Evolutionary conservation across 108 stramenopile genomes (phyloP).

Genomic region (Pseudonitzschia multiseries): DNA sequence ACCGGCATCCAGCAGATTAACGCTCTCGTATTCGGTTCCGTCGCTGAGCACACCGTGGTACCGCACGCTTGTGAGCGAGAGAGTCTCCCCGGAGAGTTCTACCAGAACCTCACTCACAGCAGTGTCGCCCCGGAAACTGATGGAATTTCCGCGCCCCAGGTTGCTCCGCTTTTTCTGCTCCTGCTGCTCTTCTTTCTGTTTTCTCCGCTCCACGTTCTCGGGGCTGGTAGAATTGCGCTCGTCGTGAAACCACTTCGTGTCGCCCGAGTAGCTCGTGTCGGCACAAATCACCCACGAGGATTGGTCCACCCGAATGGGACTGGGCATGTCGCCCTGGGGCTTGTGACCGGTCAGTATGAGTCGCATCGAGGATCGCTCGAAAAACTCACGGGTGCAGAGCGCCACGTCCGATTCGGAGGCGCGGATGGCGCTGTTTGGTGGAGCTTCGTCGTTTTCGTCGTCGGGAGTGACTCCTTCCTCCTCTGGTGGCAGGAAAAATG

Average conservation of each 20-base stretch:
- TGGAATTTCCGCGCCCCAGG: conserved; percentile 45
- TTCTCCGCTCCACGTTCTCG: not conserved
- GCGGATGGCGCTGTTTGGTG: not conserved
- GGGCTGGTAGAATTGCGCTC: conserved; percentile 21
- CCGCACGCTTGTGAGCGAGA: conserved; percentile 28
- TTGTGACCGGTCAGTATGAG: conserved; percentile 76
- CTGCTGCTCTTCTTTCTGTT: not conserved
- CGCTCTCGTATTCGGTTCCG: conserved; percentile 56
- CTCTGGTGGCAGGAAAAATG: conserved; percentile 36
- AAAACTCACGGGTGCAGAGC: conserved; percentile 44
- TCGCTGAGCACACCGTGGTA: conserved; percentile 72
- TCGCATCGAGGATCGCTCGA: conserved; percentile 40
- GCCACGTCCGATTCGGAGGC: conserved; percentile 26
- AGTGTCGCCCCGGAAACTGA: conserved; percentile 44
- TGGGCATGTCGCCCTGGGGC: conserved; percentile 80
- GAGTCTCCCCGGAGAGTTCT: conserved; percentile 27
- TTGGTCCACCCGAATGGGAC: conserved; percentile 56
- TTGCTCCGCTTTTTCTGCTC: conserved; percentile 17
- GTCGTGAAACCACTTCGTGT: conserved; percentile 52
- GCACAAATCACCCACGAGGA: conserved; percentile 55
- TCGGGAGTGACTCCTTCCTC: conserved; percentile 4
- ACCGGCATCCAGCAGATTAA: conserved; percentile 35
- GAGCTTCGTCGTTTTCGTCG: not conserved
- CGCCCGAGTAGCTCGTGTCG: conserved; percentile 84
- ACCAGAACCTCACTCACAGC: conserved; percentile 67